Base-by-base conservation (phyloP, 768 basidiomycete species). In the Daedaleopsis nitida region DNA sequence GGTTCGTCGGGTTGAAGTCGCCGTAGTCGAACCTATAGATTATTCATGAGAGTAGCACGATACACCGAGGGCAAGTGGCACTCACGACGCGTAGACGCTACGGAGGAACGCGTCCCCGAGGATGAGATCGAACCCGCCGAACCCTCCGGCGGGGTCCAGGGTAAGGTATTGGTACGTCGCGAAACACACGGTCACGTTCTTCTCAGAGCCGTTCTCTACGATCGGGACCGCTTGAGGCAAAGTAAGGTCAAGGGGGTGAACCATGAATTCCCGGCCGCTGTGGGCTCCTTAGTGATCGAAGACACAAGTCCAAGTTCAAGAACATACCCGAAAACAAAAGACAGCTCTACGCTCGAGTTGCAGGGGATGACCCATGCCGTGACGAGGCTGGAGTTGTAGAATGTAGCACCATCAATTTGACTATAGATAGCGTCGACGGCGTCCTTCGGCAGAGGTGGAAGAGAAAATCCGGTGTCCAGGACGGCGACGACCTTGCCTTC, bases 221-320 rank as follows among this genome's bases (percentile, higher is more conserved):
- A 53, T 59, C 11, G 59, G 44, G 32, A 12, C 59, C 16, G 66
- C 63, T 51, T 69, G 65, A 55, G 44, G 42, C 17, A 48, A 42
- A 12, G 52, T 7, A 6, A 59, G 43, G 32, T 76, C 76, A 17
- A 77, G 66, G 0, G 74, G 76, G 61, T 76, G 72, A 21, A 77
- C 65, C 9, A 71, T 68, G 27, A 66, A 68, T 10, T 56, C 60
- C 49, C 65, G 54, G 34, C 70, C 69, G 34, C 91, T 91, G 52
- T 17, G 37, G 38, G 32, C 34, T 14, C 34, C n/a, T 37, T 1
- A 54, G 53, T 24, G 45, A 13, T 9, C 48, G 13, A 9, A 24
- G 42, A 23, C n/a, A n/a, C 16, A 27, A 4, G 23, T 19, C 12
- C 16, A 38, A 23, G 21, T 45, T n/a, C 4, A n/a, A 0, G 38